Evolutionary conservation across 2,329 filamentous ascomycete genomes (phyloP), one percentile per base, ranked within the genome.

Genomic region (Colletotrichum graminicola): DNA sequence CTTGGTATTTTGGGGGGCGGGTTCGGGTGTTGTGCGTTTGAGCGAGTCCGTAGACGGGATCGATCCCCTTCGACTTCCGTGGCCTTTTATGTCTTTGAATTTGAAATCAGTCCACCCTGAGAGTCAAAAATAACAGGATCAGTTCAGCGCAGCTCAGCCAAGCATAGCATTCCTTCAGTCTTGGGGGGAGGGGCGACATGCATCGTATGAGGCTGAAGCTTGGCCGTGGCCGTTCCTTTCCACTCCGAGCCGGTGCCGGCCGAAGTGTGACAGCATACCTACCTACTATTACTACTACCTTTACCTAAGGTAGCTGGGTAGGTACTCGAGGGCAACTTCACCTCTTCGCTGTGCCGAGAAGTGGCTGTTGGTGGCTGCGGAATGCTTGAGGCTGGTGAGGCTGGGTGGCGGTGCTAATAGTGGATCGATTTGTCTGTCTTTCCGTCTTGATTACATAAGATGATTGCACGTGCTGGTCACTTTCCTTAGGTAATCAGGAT

Each of bases 221-320:
- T 63, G 59, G 49, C 51, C 52, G 68, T 62, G 51, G 36, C 61
- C 43, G 51, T 29, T 56, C 45, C 21, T 56, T 5, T 59, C 57
- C 64, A 61, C 62, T 70, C 67, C 64, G 67, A 67, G 63, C 23
- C 67, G 67, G 67, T 59, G 67, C 67, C 64, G 57, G 67, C 57
- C 67, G 57, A 63, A 41, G 55, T 16, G 47, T 54, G 67, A 66
- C 67, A 66, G 23, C 55, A 70, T 41, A 49, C 3, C 8, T 4
- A 39, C 36, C 6, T 34, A 39, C 36, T n/a, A n/a, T n/a, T n/a
- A n/a, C n/a, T n/a, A n/a, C 36, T 39, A 39, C 4, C n/a, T 45
- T 43, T 39, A 39, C 36, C 36, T 39, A 2, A 34, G 10, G 34
- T 29, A 34, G 10, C 3, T 34, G 5, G 34, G 10, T 39, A 11